Base-by-base conservation (phyloP, 129 eudicot genomes). In the Flaveria brownii region DNA sequence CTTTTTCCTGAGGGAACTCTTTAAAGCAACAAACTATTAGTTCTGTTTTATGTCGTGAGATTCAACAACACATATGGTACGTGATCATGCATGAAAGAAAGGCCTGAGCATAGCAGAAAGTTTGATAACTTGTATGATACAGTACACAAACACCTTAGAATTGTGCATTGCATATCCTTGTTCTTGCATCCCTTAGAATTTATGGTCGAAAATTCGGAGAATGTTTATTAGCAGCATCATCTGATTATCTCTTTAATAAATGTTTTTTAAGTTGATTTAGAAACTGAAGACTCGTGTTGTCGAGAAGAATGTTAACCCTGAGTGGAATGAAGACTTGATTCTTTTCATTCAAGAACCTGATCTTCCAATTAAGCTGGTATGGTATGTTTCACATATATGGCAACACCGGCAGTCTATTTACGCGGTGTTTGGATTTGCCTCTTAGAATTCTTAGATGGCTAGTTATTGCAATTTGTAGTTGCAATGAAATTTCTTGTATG, bases 321-420 rank as follows among this genome's bases (percentile, higher is more conserved):
- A 73, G 67, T 90, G 96, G 96, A 87, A 90, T 54, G 92, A 87
- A 79, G 90, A 87, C 75, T 80, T 90, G 56, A 88, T 87, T 30
- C 86, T 90, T 81, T 82, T 90, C 8, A 73, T 90, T 68, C 33
- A 80, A 5, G 92, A 90, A 64, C 83, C 86, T 33, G 57, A 85
- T 49, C 28, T 59, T 60, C 89, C 90, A 2, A 49, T 90, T 49
- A 77, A 70, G 70, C 83, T 90, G 81, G 96, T 87, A 77, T 81
- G 86, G 96, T 87, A 77, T 81, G 86, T 14, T 30, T 70, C 14
- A 39, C 49, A 43, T 6, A 17, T 33, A 30, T 41, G 72, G 2
- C 18, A 41, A 3, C 33, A 15, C 25, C 0, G 0, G 9, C 25
- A 14, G 6, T 8, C 43, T 26, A 9, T 13, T 49, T 72, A 23